Percentiles rank a stretch among this genome's conserved stretches.
These are phyloP conservation scores for Torrubiellomyces zombiae DNA, from an alignment of 2,329 filamentous ascomycete genomes.

Conservation along the genomic window DNA sequence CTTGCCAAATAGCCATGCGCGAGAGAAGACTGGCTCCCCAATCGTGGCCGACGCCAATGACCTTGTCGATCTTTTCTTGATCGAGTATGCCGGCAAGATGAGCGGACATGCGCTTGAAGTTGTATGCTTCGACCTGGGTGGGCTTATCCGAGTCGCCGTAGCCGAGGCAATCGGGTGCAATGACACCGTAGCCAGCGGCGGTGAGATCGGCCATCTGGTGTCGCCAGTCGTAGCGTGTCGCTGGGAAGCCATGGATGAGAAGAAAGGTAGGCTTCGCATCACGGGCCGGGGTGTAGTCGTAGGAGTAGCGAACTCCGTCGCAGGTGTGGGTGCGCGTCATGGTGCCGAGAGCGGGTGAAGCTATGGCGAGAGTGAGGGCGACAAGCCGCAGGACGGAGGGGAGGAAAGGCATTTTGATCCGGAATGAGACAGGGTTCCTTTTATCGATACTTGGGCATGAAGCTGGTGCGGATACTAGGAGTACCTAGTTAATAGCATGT, in stretches of 20 bases:
- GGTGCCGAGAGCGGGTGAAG: too few species aligned
- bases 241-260: constrained; percentile 28
- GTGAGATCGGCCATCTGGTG: constrained; percentile 25
- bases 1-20: constrained; percentile 11
- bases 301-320: too few species aligned
- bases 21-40: constrained; percentile 17
- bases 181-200: constrained; percentile 17
- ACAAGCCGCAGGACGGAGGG: too few species aligned
- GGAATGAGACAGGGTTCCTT: too few species aligned
- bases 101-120: constrained; percentile 9
- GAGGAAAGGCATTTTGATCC: too few species aligned
- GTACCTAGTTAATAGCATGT: too few species aligned
- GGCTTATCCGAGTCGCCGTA: constrained; percentile 34
- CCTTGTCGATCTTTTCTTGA: constrained; percentile 14
- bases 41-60: constrained; percentile 26
- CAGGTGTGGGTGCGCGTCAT: too few species aligned
- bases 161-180: constrained; percentile 43
- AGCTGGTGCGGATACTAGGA: too few species aligned
- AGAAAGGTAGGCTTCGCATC: constrained; percentile 21
- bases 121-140: background rate
- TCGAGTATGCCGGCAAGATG: constrained; percentile 18
- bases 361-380: too few species aligned
- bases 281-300: too few species aligned
- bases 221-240: constrained; percentile 25
- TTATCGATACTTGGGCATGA: too few species aligned